These are phyloP conservation scores for Colletotrichum sp. DNA, from an alignment of 2,329 filamentous ascomycete genomes.

Conservation along the genomic window DNA sequence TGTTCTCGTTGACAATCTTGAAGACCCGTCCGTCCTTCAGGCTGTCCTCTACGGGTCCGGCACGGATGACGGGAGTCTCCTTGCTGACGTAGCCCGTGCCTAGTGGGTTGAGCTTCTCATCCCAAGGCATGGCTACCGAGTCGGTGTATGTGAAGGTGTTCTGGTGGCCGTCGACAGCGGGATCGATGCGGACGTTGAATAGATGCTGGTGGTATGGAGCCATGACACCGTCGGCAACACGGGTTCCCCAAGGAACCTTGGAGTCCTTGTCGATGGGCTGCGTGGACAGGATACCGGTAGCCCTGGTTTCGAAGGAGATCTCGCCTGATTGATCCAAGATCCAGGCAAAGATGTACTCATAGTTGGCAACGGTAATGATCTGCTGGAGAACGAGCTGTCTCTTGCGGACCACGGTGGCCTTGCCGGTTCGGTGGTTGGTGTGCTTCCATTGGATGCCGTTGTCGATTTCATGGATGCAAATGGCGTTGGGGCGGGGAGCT, in stretches of 20 bases:
- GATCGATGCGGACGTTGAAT: constrained; percentile 63
- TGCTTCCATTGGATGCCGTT: constrained; percentile 78
- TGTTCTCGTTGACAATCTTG: constrained; percentile 39
- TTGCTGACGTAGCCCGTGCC: constrained; percentile 30
- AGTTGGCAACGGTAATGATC: constrained; percentile 68
- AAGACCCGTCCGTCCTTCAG: constrained; percentile 42
- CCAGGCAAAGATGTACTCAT: constrained; percentile 50
- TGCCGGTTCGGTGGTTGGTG: constrained; percentile 72
- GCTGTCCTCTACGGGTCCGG: constrained; percentile 45
- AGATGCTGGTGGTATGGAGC: constrained; percentile 69
- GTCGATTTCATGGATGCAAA: constrained; percentile 80
- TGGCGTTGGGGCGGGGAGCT: constrained; percentile 69
- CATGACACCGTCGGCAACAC: constrained; percentile 62
- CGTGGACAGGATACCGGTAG: constrained; percentile 63
- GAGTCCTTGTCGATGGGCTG: constrained; percentile 57
- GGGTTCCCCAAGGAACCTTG: constrained; percentile 55
- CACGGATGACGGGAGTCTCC: constrained; percentile 41
- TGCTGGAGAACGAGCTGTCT: constrained; percentile 65
- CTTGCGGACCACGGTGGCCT: constrained; percentile 57
- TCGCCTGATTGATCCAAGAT: constrained; percentile 59
- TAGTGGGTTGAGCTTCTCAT: background rate
- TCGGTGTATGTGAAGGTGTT: constrained; percentile 45
- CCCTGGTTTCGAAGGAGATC: constrained; percentile 59
- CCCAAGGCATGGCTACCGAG: constrained; percentile 24
- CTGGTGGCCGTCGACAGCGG: constrained; percentile 56